phyloP scores from a whole-genome alignment of 1,139 yeast species.

The Taphrina sp. region DNA sequence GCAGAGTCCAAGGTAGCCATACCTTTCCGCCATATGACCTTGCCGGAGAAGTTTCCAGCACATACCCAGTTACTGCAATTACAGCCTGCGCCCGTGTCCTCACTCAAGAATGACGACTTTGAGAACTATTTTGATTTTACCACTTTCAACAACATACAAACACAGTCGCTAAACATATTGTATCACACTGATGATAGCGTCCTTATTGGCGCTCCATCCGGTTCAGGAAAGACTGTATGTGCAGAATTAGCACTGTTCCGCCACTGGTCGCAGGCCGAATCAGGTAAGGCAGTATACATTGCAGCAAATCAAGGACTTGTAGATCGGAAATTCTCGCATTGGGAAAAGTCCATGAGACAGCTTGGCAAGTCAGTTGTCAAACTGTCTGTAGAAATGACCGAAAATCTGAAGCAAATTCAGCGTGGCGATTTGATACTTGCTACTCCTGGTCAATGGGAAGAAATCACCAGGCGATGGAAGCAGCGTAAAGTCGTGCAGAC shows the following conservation, averaged over 20 bases:
- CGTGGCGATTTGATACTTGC: conserved; percentile 66
- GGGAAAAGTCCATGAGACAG: conserved; percentile 54
- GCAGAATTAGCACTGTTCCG: conserved; percentile 72
- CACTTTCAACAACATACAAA: conserved; percentile 70
- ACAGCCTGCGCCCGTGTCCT: conserved; percentile 52
- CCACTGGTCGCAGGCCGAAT: conserved; percentile 58
- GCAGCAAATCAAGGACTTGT: conserved; percentile 60
- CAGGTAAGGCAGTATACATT: conserved; percentile 66
- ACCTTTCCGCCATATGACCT: conserved; percentile 53
- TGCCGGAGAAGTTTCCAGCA: conserved; percentile 71
- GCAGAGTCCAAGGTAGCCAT: conserved; percentile 66
- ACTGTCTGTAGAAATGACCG: conserved; percentile 61
- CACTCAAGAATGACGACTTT: conserved; percentile 53
- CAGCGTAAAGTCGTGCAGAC: conserved; percentile 66
- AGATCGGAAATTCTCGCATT: conserved; percentile 50
- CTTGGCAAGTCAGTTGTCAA: conserved; percentile 50
- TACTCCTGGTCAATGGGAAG: conserved; percentile 76
- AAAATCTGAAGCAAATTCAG: conserved; percentile 58
- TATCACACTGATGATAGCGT: conserved; percentile 60
- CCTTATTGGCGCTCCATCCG: conserved; percentile 70
- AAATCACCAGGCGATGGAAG: conserved; percentile 76
- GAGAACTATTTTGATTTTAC: conserved; percentile 43
- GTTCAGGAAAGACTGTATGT: conserved; percentile 69
- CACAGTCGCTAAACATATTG: conserved; percentile 63
- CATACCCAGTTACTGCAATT: conserved; percentile 57